Percentiles rank a stretch among this genome's conserved stretches.
phyloP scores from a whole-genome alignment of 1,284 basidiomycete species.

The Melampsora americana region DNA sequence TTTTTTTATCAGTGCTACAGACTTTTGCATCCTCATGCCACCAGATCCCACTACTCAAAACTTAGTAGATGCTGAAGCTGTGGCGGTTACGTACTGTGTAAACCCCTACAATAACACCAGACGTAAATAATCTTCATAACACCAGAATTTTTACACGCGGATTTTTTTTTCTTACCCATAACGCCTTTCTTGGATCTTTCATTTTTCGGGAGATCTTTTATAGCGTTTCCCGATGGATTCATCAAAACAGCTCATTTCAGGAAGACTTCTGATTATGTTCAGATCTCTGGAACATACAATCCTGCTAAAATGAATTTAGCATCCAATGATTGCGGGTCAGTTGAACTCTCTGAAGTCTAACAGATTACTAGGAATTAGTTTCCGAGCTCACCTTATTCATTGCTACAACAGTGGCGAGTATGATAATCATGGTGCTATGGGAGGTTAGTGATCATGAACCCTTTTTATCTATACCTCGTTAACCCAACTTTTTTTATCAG shows the following conservation, averaged over 20 bases:
- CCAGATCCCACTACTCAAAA: constrained; percentile 51
- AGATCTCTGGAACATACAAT: constrained; percentile 50
- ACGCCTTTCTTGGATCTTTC: too few species aligned
- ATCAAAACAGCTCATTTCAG: constrained; percentile 51
- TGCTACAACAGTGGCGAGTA: constrained; percentile 17
- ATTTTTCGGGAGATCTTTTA: too few species aligned
- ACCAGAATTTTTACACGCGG: too few species aligned
- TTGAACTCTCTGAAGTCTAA: constrained; percentile 14
- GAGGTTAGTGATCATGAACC: neutral
- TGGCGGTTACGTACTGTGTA: constrained; percentile 51
- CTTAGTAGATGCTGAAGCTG: constrained; percentile 51
- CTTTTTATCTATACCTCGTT: too few species aligned
- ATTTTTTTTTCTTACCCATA: neutral
- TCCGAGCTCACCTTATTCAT: neutral
- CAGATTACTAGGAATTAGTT: too few species aligned
- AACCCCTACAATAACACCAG: constrained; percentile 50
- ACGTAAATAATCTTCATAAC: constrained; percentile 43
- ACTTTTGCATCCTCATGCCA: constrained; percentile 51
- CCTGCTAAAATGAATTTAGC: constrained; percentile 51
- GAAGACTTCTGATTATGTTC: constrained; percentile 47
- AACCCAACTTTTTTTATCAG: neutral
- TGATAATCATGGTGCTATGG: constrained; percentile 46
- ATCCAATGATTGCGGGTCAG: constrained; percentile 49
- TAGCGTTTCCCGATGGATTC: constrained; percentile 49
- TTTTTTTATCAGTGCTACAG: constrained; percentile 44